Percentiles rank a stretch among this genome's conserved stretches.
phyloP scores from a whole-genome alignment of 78 protist genomes.

The Creolimax fragrantissima region DNA sequence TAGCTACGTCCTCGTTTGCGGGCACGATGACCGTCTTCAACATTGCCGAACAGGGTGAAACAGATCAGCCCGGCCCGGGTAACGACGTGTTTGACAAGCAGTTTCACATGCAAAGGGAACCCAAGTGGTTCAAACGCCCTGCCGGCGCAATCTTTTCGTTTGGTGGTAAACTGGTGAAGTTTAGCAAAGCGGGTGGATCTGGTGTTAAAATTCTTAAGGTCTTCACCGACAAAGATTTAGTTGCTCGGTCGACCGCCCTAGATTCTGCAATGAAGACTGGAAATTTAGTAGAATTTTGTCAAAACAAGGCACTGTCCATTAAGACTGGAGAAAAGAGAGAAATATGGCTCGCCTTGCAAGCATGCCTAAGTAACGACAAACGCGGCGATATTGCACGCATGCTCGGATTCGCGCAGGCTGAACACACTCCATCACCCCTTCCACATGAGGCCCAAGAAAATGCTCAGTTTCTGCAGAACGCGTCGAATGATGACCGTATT shows the following conservation, averaged over 20 bases:
- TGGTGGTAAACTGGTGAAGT: constrained; percentile 71
- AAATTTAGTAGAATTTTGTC: not conserved
- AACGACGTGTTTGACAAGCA: not conserved
- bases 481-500: not conserved
- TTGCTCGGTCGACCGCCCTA: not conserved
- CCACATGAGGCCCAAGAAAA: not conserved
- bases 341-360: not conserved
- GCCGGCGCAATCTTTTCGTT: constrained; percentile 77
- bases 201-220: constrained; percentile 15
- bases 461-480: not conserved
- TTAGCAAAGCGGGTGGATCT: not conserved
- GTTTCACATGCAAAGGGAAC: constrained; percentile 24
- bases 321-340: not conserved
- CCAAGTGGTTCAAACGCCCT: constrained; percentile 61
- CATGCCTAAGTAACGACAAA: not conserved
- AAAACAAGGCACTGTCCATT: not conserved
- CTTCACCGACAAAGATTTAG: constrained; percentile 23
- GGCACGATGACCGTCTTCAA: constrained; percentile 48
- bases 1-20: constrained; percentile 61
- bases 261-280: not conserved
- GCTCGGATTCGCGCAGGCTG: not conserved
- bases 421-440: not conserved
- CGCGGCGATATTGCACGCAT: not conserved
- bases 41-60: not conserved
- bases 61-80: not conserved